Conservation (phyloP, 345 rosid species). For the Eucalyptus globulus region DNA sequence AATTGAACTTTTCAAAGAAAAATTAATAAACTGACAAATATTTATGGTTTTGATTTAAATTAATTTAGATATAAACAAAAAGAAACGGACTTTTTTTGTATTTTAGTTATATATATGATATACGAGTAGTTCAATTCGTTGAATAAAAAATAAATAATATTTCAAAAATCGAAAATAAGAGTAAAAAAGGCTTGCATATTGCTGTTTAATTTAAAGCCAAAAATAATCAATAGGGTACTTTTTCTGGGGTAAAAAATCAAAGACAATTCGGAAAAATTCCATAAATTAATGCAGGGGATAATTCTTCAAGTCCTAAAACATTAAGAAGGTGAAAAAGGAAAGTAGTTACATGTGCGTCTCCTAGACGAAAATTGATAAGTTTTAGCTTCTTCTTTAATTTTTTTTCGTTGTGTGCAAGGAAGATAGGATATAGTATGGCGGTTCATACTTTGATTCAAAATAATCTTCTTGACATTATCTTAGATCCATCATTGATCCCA, state of each 20-base stretch:
- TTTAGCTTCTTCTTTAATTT: neutral
- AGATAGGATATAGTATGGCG: neutral
- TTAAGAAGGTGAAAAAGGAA: neutral
- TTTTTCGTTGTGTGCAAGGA: neutral
- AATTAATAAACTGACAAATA: neutral
- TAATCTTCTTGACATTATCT: neutral
- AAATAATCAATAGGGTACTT: neutral
- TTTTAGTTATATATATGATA: neutral
- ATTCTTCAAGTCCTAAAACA: neutral
- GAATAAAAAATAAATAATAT: neutral
- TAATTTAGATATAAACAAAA: too few species aligned
- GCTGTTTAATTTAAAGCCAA: neutral
- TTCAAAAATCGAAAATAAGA: neutral
- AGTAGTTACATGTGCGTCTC: neutral
- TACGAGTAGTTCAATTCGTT: neutral
- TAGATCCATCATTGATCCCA: too few species aligned
- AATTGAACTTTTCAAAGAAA: too few species aligned
- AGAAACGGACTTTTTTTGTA: neutral
- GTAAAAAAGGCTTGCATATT: neutral
- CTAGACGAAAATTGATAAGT: neutral
- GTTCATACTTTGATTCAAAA: neutral
- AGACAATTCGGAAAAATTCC: neutral
- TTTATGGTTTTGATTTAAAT: neutral
- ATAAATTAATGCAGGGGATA: neutral
- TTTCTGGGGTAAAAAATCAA: neutral